These are phyloP conservation scores for Litchi chinensis DNA, from an alignment of 345 rosid species.

Conservation along the genomic window DNA sequence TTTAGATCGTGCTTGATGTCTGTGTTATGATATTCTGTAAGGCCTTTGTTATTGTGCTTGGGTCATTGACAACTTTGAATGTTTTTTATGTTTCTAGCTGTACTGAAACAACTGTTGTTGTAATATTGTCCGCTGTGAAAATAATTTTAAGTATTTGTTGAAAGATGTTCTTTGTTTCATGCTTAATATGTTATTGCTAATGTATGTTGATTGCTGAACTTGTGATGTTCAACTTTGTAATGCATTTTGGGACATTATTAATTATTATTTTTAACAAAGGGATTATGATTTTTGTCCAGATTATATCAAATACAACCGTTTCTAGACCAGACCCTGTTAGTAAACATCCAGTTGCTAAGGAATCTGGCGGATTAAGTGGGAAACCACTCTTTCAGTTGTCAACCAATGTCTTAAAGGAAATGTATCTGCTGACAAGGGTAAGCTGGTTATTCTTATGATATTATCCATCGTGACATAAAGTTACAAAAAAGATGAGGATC, in stretches of 20 bases:
- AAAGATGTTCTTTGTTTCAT: neutral
- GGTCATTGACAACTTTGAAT: neutral
- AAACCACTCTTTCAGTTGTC: constrained; percentile 81
- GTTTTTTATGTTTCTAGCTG: neutral
- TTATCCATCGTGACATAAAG: neutral
- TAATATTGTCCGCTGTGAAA: neutral
- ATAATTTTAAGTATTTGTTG: neutral
- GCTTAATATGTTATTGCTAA: neutral
- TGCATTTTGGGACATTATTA: neutral
- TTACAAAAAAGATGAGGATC: neutral
- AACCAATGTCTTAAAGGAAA: constrained; percentile 77
- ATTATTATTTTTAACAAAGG: neutral
- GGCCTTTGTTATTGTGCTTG: neutral
- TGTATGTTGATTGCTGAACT: constrained; percentile 11
- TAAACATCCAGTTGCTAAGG: constrained; percentile 58
- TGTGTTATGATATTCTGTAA: neutral
- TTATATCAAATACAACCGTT: constrained; percentile 90
- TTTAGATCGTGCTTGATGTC: neutral
- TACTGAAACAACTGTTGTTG: neutral
- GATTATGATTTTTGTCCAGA: constrained; percentile 41
- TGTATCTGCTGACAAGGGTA: constrained; percentile 93
- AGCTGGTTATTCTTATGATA: constrained; percentile 29
- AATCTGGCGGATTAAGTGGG: constrained; percentile 93
- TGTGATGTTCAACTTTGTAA: neutral
- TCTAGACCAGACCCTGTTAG: constrained; percentile 77